phyloP scores from a whole-genome alignment of 164 flowering plant species.

The Vitis rupestris region DNA sequence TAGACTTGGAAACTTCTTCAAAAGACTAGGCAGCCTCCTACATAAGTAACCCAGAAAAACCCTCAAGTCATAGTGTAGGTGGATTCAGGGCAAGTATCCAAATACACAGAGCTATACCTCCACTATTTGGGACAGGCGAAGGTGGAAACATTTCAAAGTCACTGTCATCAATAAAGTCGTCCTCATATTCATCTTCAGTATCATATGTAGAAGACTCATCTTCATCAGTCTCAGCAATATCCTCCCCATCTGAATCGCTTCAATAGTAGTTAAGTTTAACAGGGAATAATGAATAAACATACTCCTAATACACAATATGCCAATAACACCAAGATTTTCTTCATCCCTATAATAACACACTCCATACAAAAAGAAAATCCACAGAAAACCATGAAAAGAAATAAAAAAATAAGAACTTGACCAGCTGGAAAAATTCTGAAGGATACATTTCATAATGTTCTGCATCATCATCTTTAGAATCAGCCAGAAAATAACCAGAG shows the following conservation, averaged over 20 bases:
- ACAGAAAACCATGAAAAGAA: not conserved
- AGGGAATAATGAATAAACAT: not conserved
- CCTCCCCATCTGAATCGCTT: slow-evolving; percentile 74
- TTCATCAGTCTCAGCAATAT: slow-evolving; percentile 51
- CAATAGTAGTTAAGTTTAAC: slow-evolving; percentile 28
- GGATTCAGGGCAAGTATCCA: not conserved
- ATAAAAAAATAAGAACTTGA: not conserved
- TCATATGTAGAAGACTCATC: slow-evolving; percentile 53
- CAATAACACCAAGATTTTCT: not conserved
- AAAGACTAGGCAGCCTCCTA: too few species aligned
- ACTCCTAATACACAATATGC: not conserved
- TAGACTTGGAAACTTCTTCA: too few species aligned
- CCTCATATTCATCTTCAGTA: slow-evolving; percentile 49
- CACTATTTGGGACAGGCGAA: slow-evolving; percentile 59
- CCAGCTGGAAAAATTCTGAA: slow-evolving; percentile 5
- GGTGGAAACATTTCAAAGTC: slow-evolving; percentile 37
- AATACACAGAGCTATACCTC: slow-evolving; percentile 50
- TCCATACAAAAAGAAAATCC: not conserved
- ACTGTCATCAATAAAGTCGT: slow-evolving; percentile 50
- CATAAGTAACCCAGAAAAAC: too few species aligned
- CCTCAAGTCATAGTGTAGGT: too few species aligned
- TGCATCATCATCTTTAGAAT: slow-evolving; percentile 22
- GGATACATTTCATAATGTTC: slow-evolving; percentile 69
- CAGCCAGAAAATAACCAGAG: slow-evolving; percentile 57
- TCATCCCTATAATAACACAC: too few species aligned